These are phyloP conservation scores for Pythium biforme DNA, from an alignment of 352 stramenopile genomes.

Conservation along the genomic window DNA sequence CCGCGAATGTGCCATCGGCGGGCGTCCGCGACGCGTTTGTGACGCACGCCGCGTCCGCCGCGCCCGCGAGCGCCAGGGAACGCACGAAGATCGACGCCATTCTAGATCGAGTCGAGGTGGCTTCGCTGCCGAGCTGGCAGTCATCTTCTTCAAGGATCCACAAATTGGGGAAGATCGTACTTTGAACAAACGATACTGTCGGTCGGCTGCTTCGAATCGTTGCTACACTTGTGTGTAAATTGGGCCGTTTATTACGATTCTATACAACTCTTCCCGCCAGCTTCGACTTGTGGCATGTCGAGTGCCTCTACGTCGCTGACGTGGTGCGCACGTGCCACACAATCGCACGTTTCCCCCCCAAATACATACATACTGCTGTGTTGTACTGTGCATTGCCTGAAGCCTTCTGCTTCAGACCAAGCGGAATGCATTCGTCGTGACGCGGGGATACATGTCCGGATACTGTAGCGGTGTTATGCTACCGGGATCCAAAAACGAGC, in stretches of 20 bases:
- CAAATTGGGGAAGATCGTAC: not conserved
- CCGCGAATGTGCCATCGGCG: slow-evolving; percentile 69
- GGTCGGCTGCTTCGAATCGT: not conserved
- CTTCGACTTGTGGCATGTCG: not conserved
- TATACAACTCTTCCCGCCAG: not conserved
- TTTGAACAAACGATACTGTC: slow-evolving; percentile 4
- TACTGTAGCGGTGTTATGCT: no score
- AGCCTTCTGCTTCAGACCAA: no score
- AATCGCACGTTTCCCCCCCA: slow-evolving; percentile 6
- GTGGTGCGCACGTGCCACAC: slow-evolving; percentile 7
- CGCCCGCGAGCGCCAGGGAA: slow-evolving; percentile 45
- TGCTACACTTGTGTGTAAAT: not conserved
- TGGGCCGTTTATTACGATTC: not conserved
- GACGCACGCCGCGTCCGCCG: slow-evolving; percentile 45
- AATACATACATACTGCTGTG: no score
- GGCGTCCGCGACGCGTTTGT: slow-evolving; percentile 61
- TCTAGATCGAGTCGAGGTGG: no score
- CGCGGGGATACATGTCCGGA: not conserved
- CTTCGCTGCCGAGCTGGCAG: no score
- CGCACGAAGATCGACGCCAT: slow-evolving; percentile 76
- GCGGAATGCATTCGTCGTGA: no score
- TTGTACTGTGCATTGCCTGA: no score
- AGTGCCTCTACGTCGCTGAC: slow-evolving; percentile 12
- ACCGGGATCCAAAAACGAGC: no score
- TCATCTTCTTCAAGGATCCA: slow-evolving; percentile 9